Base-by-base conservation (phyloP, 2,329 filamentous ascomycete genomes). In the Lachnellula subtilissima region DNA sequence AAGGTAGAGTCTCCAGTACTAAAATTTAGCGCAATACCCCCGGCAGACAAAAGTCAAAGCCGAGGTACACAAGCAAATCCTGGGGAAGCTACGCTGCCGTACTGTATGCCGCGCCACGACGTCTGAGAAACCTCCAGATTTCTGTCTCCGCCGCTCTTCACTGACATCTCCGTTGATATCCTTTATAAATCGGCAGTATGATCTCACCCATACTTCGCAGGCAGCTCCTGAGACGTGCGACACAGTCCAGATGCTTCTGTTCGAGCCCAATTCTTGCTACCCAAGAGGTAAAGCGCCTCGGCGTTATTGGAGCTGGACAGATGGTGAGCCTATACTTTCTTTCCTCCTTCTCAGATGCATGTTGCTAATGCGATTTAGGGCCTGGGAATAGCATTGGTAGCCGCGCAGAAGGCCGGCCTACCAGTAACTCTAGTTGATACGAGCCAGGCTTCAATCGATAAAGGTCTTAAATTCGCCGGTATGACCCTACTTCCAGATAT, bases 331-430 rank as follows among this genome's bases (percentile, higher is more conserved):
- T 40, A 17, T 15, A 32, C n/a, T 11, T 28, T n/a, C 35, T 43
- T 15, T 43, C 19, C 37, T 36, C 40, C 36, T 50, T 36, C 14
- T 45, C 32, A 15, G 36, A 37, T 5, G 39, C 15, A 52, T 47
- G 9, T 12, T 43, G 17, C 61, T 64, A 47, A 65, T 45, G 28
- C 11, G 3, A 3, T 12, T 36, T 65, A 97, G 93, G 94, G 94
- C 57, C 78, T 99, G 46, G 94, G 94, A 57, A 99, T 99, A 72
- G 94, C 94, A 50, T 84, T 99, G 15, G 93, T 99, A 48, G 94
- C 93, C 50, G 91, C 93, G 45, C 86, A 90, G 63, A 91, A 79
- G 71, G 93, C 93, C 45, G 79, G 85, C 58, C 83, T 99, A 0
- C 88, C 91, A 2, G 93, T 99, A 12, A 91, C 83, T 11, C 73